Base-by-base conservation (phyloP, 495 filamentous ascomycete genomes). In the Penicillium pancosmium region DNA sequence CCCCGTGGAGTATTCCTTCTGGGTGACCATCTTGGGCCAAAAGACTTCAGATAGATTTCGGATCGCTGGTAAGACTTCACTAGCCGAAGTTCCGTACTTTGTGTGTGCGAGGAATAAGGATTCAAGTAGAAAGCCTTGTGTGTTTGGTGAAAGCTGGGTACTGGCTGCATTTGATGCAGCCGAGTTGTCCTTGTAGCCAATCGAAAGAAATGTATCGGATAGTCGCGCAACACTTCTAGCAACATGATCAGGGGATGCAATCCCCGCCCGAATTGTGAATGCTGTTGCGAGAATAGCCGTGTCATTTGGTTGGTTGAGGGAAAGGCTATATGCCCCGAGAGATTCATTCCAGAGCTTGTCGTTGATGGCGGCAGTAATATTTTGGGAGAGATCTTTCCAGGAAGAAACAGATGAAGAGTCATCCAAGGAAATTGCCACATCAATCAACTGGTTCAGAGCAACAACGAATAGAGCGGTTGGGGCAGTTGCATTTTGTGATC, bases 1-100 rank as follows among this genome's bases (percentile, higher is more conserved):
- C 15, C 73, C 73, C 1, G 66, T 70, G 54, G 61, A 65, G 47
- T 71, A 71, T 38, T 70, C 55, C 44, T 75, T 61, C 36, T 71
- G 57, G 19, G 47, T 64, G 1, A 69, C 27, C 72, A 75, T 75
- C 16, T 59, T 60, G n/a, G 67, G 44, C 72, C 74, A 73, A 19
- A 73, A 65, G 38, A 54, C 41, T 31, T 76, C 66, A 0, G 71
- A 54, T 4, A 75, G 61, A 38, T 38, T 38, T 5, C 35, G 35
- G 10, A 38, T 38, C 10, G 35, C 35, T 38, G 35, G 35, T 38
- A 38, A 15, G 35, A 38, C 35, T 38, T 38, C 11, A 8, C 35
- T 38, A 8, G 35, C 35, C 13, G 35, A 15, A 38, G 13, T 7
- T 38, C 13, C 35, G 13, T 38, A 38, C 13, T 38, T 0, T 15